These are phyloP conservation scores for Parafenestella ontariensis DNA, from an alignment of 2,329 filamentous ascomycete species.

Conservation along the genomic window DNA sequence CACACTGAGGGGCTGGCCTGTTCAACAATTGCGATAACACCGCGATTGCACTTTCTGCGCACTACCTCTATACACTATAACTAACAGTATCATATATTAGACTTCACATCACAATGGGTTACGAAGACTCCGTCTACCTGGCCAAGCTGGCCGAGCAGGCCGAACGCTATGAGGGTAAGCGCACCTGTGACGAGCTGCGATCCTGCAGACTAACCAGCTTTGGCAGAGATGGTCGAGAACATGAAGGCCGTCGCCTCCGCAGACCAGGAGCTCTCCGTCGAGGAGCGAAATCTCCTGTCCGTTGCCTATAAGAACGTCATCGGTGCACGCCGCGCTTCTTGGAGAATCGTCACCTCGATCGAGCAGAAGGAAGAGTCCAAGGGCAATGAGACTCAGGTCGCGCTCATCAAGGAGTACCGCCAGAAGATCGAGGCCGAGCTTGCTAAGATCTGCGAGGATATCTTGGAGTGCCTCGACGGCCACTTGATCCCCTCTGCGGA, in stretches of 20 bases:
- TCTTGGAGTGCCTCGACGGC: slow-evolving; percentile 91
- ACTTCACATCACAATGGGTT: slow-evolving; percentile 78
- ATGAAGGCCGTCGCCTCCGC: slow-evolving; percentile 98
- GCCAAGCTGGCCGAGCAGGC: slow-evolving; percentile 99
- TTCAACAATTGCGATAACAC: slow-evolving; percentile 17
- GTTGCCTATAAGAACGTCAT: slow-evolving; percentile 99
- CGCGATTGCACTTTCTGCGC: slow-evolving; percentile 19
- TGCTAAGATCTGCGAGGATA: slow-evolving; percentile 96
- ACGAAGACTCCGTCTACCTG: slow-evolving; percentile 99
- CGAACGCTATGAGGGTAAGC: slow-evolving; percentile 96
- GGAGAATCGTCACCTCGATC: slow-evolving; percentile 98
- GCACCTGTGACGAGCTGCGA: slow-evolving; percentile 6
- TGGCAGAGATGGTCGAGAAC: slow-evolving; percentile 97
- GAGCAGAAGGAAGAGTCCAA: slow-evolving; percentile 99
- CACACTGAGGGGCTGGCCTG: slow-evolving; percentile 27
- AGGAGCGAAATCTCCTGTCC: slow-evolving; percentile 96
- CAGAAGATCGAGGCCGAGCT: slow-evolving; percentile 98
- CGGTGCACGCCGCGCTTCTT: slow-evolving; percentile 93
- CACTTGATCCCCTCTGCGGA: slow-evolving; percentile 93
- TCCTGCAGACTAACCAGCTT: slow-evolving; percentile 22
- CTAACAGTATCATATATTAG: slow-evolving; percentile 35
- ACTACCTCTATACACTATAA: slow-evolving; percentile 15
- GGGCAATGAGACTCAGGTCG: slow-evolving; percentile 90
- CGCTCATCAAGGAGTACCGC: slow-evolving; percentile 96
- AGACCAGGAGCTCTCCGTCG: slow-evolving; percentile 71